Base-by-base conservation (phyloP, 371 early-diverging fungal species). In the Rhizopus sp. region DNA sequence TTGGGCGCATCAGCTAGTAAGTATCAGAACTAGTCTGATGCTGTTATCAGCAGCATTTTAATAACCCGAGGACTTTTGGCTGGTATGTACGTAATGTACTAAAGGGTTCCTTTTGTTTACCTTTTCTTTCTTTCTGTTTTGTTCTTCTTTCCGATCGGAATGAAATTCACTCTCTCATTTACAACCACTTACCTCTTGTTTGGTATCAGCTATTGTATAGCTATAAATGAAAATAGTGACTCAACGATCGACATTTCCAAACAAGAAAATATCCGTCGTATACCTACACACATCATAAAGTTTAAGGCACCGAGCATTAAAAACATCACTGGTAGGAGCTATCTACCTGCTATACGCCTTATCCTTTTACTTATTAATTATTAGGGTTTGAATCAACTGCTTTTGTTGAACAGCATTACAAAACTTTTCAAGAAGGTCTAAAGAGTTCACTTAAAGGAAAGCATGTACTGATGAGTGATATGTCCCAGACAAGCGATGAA, bases 211-310 rank as follows among this genome's bases (percentile, higher is more conserved):
- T 35, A 9, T 9, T 42, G 46, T 12, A 12, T 38, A 13, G 50
- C 32, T 12, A 29, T 23, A 29, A 49, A 29, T 23, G 38, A 38
- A 8, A 16, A 33, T 17, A 16, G 23, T 39, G 38, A 5, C n/a
- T 37, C 13, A 5, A 17, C 7, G 7, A 8, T 15, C 7, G 29
- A 46, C 9, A 12, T 46, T 2, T 9, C 17, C 7, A 12, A 29
- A 9, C 46, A 17, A 9, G 7, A 17, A 46, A 23, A 29, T 4
- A 15, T 15, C 9, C 17, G 29, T 3, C 40, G 38, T 38, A 38
- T 61, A 15, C 60, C 58, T 30, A 35, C 66, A 9, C 62, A 66
- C 47, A 66, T 66, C 31, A 16, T 66, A 9, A 66, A 51, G 37
- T 47, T 66, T 3, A 66, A 66, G 31, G 23, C 62, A 7, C 40